A percentile compares a stretch with the other conserved stretches of the same genome.
These are phyloP conservation scores for Zizania palustris DNA, from an alignment of 202 grass and related monocot species.

Conservation along the genomic window DNA sequence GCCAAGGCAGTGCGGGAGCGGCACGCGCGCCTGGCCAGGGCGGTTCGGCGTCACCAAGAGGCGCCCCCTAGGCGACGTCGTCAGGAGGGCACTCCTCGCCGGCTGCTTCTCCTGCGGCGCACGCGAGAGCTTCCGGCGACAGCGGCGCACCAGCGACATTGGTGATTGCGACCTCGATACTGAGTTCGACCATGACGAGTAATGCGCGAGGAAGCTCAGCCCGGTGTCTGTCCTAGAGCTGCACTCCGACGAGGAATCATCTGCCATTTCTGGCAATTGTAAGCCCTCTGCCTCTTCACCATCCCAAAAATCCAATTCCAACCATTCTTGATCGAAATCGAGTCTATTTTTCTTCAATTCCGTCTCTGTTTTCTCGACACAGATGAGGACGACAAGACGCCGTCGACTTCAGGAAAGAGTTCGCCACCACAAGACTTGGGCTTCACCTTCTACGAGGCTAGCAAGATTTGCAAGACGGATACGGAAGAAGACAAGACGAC, in stretches of 20 bases:
- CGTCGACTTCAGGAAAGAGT: slow-evolving; percentile 41
- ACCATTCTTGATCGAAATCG: too few relatives aligned
- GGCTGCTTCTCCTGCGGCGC: slow-evolving; percentile 36
- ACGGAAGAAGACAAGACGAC: neutral
- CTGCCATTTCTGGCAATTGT: slow-evolving; percentile 26
- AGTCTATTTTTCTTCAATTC: neutral
- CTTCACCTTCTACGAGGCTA: slow-evolving; percentile 3
- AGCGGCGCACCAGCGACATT: neutral
- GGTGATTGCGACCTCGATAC: neutral
- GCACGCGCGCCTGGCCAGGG: too few relatives aligned
- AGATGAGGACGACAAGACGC: slow-evolving; percentile 46
- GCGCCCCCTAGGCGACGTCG: neutral
- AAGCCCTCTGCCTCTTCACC: neutral
- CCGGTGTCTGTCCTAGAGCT: slow-evolving; percentile 79
- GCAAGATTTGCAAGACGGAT: neutral
- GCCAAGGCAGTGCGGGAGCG: too few relatives aligned
- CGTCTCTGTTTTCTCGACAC: slow-evolving; percentile 13
- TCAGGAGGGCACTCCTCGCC: slow-evolving; percentile 22
- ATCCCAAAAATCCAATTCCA: neutral
- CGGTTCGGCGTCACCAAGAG: neutral
- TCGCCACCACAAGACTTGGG: slow-evolving; percentile 16
- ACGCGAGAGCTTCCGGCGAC: slow-evolving; percentile 27
- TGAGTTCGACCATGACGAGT: slow-evolving; percentile 4
- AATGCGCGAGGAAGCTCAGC: slow-evolving; percentile 49
- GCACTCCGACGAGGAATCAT: slow-evolving; percentile 56